Percentiles rank a stretch among this genome's conserved stretches.
Conservation (phyloP, 139 green algal species). For the Haematococcus lacustris region DNA sequence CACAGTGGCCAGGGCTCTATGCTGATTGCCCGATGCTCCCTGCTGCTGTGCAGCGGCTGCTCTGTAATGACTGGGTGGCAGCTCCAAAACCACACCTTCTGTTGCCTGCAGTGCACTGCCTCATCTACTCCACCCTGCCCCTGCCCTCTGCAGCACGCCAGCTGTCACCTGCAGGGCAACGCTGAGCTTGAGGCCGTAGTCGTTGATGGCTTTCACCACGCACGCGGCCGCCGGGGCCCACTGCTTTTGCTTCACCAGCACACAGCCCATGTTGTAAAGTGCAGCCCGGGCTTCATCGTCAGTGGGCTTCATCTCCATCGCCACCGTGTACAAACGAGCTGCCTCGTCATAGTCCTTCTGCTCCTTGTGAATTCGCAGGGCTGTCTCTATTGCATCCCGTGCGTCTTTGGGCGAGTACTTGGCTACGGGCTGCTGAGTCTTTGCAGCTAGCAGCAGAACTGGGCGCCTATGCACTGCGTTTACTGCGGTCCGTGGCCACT, state of each 20-base stretch:
- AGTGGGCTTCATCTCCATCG: conserved; percentile 62
- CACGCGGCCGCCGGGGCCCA: conserved; percentile 66
- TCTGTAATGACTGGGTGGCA: conserved; percentile 75
- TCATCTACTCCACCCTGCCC: too few relatives aligned
- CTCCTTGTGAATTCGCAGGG: conserved; percentile 44
- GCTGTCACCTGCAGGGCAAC: conserved; percentile 64
- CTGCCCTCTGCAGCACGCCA: too few relatives aligned
- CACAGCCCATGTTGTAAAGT: conserved; percentile 89
- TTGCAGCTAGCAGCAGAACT: too few relatives aligned
- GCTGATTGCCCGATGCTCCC: conserved; percentile 70
- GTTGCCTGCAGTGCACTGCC: too few relatives aligned
- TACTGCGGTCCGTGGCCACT: too few relatives aligned
- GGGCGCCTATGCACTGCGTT: too few relatives aligned
- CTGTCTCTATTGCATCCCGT: conserved; percentile 57
- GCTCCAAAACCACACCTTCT: conserved; percentile 48
- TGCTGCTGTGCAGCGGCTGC: conserved; percentile 85
- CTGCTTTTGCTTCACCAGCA: conserved; percentile 62
- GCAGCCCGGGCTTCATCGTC: conserved; percentile 81
- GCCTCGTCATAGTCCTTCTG: conserved; percentile 41
- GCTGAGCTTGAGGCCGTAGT: conserved; percentile 71
- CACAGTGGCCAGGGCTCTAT: conserved; percentile 73
- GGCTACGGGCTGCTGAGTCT: too few relatives aligned
- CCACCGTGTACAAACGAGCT: conserved; percentile 58
- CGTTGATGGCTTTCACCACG: conserved; percentile 68
- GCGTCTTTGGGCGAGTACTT: conserved; percentile 26